Base-by-base conservation (phyloP, 2,329 filamentous ascomycete species). In the Sporothrix sp. region DNA sequence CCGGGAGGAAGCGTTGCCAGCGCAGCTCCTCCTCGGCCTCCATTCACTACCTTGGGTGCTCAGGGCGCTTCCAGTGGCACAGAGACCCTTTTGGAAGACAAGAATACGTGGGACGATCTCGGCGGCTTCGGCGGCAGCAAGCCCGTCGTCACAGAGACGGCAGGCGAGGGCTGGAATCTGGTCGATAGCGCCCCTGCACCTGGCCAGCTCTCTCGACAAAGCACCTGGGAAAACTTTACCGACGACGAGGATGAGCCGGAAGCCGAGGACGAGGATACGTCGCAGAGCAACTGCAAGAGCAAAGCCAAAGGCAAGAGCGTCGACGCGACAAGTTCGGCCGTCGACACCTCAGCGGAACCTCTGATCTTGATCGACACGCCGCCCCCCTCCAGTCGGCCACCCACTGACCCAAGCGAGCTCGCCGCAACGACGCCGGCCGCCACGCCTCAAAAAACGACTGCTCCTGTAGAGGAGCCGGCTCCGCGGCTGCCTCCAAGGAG, bases 31-130 rank as follows among this genome's bases (percentile, higher is more conserved):
- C 49, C 57, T 20, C 54, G 56, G 2, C 46, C 59, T 1, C 27
- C 51, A 4, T 50, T 52, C 14, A 40, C 33, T 1, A 45, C 51
- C 4, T 10, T 49, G 13, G 16, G 10, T 4, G 40, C 16, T 28
- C 33, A 36, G 23, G 48, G 45, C 16, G 13, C 36, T 3, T 6
- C 36, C 3, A 32, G 11, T 3, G 49, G 44, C 1, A 50, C 20
- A 39, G 56, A 63, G 20, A 67, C 70, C 38, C 59, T 68, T 2
- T 57, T 66, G 4, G 67, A 67, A 5, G 71, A 75, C 33, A 65
- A 67, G 2, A 64, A 75, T 53, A 71, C 70, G 0, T 78, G 75
- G 76, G 72, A 76, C 48, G 74, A 76, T 33, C 48, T 72, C 11
- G 66, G 65, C 6, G 35, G 45, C 14, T n/a, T 8, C 20, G 20